Percentiles rank a stretch among this genome's conserved stretches.
Evolutionary conservation across 805 yeast genomes (phyloP).

Genomic region (Yarrowia sp.): DNA sequence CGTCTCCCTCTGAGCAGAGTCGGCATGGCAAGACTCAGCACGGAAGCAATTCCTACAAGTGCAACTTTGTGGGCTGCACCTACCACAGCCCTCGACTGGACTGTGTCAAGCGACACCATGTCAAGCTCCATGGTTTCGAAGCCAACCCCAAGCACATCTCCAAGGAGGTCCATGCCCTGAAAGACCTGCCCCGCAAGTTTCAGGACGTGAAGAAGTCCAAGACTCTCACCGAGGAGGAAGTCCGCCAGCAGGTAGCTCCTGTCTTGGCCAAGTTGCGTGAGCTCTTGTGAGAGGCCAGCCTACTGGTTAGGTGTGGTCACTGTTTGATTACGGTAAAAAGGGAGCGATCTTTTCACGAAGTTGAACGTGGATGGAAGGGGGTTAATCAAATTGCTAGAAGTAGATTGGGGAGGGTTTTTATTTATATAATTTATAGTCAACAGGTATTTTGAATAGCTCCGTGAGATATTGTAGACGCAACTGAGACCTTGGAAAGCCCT

Average conservation of each 20-base stretch:
- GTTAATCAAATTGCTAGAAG: background rate
- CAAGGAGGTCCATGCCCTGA: background rate
- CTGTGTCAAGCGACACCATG: constrained; percentile 14
- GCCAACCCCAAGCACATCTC: background rate
- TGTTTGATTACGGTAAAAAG: too few species aligned
- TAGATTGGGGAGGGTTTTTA: constrained; percentile 1
- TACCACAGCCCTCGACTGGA: constrained; percentile 12
- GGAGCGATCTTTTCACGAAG: too few species aligned
- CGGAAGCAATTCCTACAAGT: background rate
- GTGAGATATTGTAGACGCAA: too few species aligned
- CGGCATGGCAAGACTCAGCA: constrained; percentile 22
- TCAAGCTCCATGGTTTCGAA: background rate
- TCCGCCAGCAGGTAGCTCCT: background rate
- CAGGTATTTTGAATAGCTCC: too few species aligned
- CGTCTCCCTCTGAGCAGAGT: constrained; percentile 11
- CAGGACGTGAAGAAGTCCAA: constrained; percentile 6
- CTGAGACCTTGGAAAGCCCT: too few species aligned
- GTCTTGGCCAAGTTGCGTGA: constrained; percentile 4
- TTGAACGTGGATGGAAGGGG: too few species aligned
- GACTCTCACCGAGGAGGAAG: background rate
- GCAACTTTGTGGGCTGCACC: background rate
- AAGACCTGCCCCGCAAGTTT: constrained; percentile 7
- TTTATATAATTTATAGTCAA: constrained; percentile 1
- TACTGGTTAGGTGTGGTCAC: background rate
- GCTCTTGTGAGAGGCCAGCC: background rate